Evolutionary conservation across 2,329 filamentous ascomycete genomes (phyloP).

Genomic region (Diaporthe ilicicola): DNA sequence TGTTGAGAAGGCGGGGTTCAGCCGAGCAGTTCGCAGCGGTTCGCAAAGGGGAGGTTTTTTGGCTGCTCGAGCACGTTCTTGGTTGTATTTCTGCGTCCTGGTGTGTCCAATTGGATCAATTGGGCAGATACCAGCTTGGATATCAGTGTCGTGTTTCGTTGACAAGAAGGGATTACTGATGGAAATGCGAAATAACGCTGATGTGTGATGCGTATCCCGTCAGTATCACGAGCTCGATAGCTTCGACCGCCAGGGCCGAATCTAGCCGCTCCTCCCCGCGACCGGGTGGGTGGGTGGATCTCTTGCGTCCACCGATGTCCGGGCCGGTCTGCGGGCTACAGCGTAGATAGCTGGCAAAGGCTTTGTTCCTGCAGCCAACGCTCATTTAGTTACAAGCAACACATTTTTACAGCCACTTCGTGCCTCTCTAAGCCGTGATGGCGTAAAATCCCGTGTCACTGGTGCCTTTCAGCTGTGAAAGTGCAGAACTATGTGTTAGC

Average conservation of each 20-base stretch:
- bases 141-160: neutral
- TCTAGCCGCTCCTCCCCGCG: neutral
- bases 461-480: too few species aligned
- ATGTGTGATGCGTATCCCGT: neutral
- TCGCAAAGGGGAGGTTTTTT: neutral
- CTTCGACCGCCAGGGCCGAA: neutral
- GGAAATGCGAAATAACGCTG: neutral
- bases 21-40: neutral
- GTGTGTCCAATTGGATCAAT: neutral
- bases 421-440: too few species aligned
- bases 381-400: too few species aligned
- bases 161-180: neutral
- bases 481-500: too few species aligned
- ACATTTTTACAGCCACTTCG: too few species aligned
- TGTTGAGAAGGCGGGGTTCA: neutral
- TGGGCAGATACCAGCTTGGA: neutral
- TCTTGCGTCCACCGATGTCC: too few species aligned
- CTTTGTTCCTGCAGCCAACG: too few species aligned
- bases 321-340: too few species aligned
- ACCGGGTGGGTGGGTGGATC: too few species aligned
- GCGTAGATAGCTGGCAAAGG: too few species aligned
- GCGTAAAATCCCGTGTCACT: too few species aligned
- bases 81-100: neutral
- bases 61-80: neutral
- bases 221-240: slow-evolving; percentile 13